Base-by-base conservation (phyloP, 352 stramenopile species). In the Thalassiosira pacifica region DNA sequence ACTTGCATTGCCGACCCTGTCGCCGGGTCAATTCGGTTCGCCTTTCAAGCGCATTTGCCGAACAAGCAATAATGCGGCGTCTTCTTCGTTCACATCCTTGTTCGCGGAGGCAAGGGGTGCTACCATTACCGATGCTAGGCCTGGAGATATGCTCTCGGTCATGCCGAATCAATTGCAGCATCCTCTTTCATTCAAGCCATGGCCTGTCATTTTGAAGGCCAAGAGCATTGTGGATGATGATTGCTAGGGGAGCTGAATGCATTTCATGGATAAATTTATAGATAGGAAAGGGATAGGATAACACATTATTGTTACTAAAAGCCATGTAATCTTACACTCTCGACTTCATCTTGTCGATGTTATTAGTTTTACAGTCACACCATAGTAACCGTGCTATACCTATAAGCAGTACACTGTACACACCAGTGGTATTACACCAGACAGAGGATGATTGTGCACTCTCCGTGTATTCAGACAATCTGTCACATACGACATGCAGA, bases 111-210 rank as follows among this genome's bases (percentile, higher is more conserved):
- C n/a, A n/a, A n/a, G n/a, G n/a, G n/a, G n/a, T n/a, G n/a, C n/a
- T n/a, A n/a, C n/a, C n/a, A n/a, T 26, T 19, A 64, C n/a, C 13
- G 13, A 16, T 1, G 18, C 55, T 34, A n/a, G 31, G 3, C 19
- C n/a, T 18, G 55, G 22, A n/a, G 55, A 24, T 8, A 34, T 13
- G 37, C 37, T 48, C 37, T 48, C 24, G 22, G 19, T 5, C 55
- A 64, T 11, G 13, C 55, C 42, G 24, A 42, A 71, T 40, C 59
- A 79, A 55, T n/a, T 79, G 45, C 60, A 79, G 18, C 71, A 79
- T 53, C 71, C 71, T 10, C 71, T 79, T 55, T 72, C 71, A 5
- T 61, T 65, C 26, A 60, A 71, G 18, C 40, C 40, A 52, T 65
- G 32, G 59, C 52, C 60, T 24, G 6, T 32, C 32, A 40, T 60